Evolutionary conservation across 2,329 filamentous ascomycete species (phyloP), one percentile per base, ranked within the genome.

Genomic region (Fusarium nisikadoi): DNA sequence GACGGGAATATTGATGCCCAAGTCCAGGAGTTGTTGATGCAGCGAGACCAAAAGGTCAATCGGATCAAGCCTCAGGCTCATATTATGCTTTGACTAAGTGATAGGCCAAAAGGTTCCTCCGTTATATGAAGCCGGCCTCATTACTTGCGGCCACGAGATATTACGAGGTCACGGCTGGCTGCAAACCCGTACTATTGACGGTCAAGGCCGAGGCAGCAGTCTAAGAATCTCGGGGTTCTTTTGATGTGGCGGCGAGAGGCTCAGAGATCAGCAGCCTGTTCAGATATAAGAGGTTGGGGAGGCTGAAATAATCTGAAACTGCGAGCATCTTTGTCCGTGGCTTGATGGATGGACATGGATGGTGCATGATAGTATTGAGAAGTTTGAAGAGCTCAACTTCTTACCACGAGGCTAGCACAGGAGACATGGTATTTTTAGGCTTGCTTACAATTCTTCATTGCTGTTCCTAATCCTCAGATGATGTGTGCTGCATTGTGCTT

Each of bases 131-230:
- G 41, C 45, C 61, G 49, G 47, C 25, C 46, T 67, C 45, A 57
- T 73, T 66, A 58, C 50, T 70, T 72, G 65, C 58, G 60, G 61
- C 56, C 67, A 61, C 49, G 47, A 29, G 43, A 62, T 38, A 23
- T 63, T 50, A 17, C 25, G 36, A 35, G 35, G 31, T 49, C 38
- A 43, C 41, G 39, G 27, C 39, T 42, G 38, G 43, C 31, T 33
- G 39, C 38, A 27, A 55, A 57, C 45, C 35, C 43, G 50, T 27
- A 52, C 43, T 50, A 55, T 71, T 29, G 52, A 55, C 39, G 46
- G 52, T 25, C 25, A n/a, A 65, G 27, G 47, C 59, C 49, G 43
- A 39, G 42, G 38, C 43, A 52, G n/a, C 33, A 29, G 17, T 47
- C 31, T 33, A 16, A 29, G 12, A 23, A 25, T 33, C 36, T 20